phyloP scores from a whole-genome alignment of 192 early-diverging fungal genomes.

The Umbelopsis sp. region DNA sequence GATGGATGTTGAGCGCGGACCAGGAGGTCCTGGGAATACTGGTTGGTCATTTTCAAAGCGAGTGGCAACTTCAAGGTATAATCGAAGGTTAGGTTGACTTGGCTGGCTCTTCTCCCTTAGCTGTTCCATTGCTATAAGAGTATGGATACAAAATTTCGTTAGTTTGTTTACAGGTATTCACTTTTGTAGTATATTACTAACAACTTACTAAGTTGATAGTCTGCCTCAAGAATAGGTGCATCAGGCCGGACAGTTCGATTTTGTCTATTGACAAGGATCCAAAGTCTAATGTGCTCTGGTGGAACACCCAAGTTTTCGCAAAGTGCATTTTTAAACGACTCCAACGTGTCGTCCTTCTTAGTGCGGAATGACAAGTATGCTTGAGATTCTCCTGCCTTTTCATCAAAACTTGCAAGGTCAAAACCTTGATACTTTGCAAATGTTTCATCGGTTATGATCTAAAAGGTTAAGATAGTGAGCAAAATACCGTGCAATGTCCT shows the following conservation, averaged over 20 bases:
- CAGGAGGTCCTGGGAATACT: conserved; percentile 21
- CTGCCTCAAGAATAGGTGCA: conserved; percentile 55
- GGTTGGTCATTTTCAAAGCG: conserved; percentile 19
- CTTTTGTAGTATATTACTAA: not conserved
- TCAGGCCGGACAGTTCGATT: conserved; percentile 93
- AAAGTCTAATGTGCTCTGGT: conserved; percentile 68
- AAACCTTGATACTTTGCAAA: conserved; percentile 79
- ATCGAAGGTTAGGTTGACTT: conserved; percentile 42
- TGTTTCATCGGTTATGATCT: conserved; percentile 68
- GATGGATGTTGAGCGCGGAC: conserved; percentile 31
- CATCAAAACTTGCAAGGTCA: conserved; percentile 82
- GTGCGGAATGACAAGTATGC: conserved; percentile 8
- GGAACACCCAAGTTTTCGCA: conserved; percentile 13
- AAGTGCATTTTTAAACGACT: conserved; percentile 7
- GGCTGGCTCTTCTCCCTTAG: conserved; percentile 18
- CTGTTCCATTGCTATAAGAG: conserved; percentile 28
- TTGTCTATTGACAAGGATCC: conserved; percentile 85
- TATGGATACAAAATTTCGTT: not conserved
- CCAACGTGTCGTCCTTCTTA: conserved; percentile 6
- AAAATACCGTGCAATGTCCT: not conserved
- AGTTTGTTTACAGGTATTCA: not conserved
- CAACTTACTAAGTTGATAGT: conserved; percentile 35
- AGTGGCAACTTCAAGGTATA: conserved; percentile 49
- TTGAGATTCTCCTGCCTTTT: conserved; percentile 39
- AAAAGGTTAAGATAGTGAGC: not conserved